Evolutionary conservation across 805 yeast species (phyloP).

Genomic region (Kluyveromyces starmeri): DNA sequence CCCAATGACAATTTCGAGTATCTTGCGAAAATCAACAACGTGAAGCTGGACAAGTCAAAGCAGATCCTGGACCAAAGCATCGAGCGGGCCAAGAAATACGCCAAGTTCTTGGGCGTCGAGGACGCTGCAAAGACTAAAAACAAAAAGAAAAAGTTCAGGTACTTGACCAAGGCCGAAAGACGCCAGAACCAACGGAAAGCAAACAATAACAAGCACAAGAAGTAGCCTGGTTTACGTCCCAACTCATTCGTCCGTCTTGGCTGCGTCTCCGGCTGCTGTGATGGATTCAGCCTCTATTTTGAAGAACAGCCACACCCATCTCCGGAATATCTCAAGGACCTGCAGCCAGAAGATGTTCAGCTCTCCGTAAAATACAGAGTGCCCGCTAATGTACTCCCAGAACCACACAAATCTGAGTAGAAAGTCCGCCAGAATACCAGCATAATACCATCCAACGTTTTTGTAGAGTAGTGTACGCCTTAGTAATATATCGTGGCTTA

Average conservation of each 20-base stretch:
- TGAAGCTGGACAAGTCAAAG: constrained; percentile 58
- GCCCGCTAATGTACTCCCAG: constrained; percentile 38
- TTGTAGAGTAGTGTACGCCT: constrained; percentile 22
- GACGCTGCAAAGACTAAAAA: constrained; percentile 29
- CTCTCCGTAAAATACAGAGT: constrained; percentile 33
- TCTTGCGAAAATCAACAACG: constrained; percentile 57
- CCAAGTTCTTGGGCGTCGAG: constrained; percentile 50
- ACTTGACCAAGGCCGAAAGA: constrained; percentile 75
- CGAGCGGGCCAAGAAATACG: constrained; percentile 74
- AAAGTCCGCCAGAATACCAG: constrained; percentile 54
- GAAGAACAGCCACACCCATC: constrained; percentile 86
- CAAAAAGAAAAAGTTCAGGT: constrained; percentile 70
- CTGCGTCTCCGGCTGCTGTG: background rate
- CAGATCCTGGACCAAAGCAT: constrained; percentile 67
- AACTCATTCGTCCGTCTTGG: constrained; percentile 1
- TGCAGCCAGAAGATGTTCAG: constrained; percentile 62
- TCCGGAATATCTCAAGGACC: constrained; percentile 63
- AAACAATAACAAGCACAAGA: constrained; percentile 31
- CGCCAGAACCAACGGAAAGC: constrained; percentile 44
- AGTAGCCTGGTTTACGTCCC: constrained; percentile 6
- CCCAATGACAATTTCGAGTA: constrained; percentile 47
- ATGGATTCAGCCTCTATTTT: constrained; percentile 71
- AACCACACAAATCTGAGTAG: constrained; percentile 71
- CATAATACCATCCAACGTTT: constrained; percentile 36
- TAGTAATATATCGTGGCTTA: constrained; percentile 5